Base-by-base conservation (phyloP, 768 basidiomycete genomes). In the Suillus spraguei region DNA sequence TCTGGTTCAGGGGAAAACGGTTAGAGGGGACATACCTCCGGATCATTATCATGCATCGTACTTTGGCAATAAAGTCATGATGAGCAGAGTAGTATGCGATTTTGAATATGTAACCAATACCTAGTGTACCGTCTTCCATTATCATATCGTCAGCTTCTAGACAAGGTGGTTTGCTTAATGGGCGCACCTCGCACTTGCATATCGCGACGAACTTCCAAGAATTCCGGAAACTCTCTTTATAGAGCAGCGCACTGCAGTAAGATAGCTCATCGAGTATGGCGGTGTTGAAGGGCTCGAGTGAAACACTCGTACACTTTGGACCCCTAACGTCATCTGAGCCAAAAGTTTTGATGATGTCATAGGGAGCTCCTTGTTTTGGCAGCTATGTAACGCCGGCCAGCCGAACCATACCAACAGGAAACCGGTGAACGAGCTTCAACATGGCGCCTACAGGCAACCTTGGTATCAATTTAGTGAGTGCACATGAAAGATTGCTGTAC, bases 41-140 rank as follows among this genome's bases (percentile, higher is more conserved):
- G 78, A 66, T 85, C 81, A 65, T 87, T 87, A 53, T 84, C 83
- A 65, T 86, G 86, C 78, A 86, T 84, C 17, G 86, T 83, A 72
- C 80, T 80, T n/a, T 24, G 1, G 16, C 14, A 41, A 35, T 59
- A 49, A 16, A 20, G n/a, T 70, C 69, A 41, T 60, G 60, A n/a
- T 6, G 55, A 32, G 24, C 38, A 59, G 33, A 33, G 38, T 33
- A 36, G 22, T 28, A 36, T 41, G 49, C 52, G 54, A 17, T 54
- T 56, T 65, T 17, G 28, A 47, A 41, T 49, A 13, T 41, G 11
- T 28, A n/a, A 41, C 39, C 5, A 28, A 53, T 53, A 58, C 56
- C 56, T 58, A 41, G 56, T 58, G 11, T 58, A 58, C 24, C 24
- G 56, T 42, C 56, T 58, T 41, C 5, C 28, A 7, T 49, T 5